Percentiles rank a stretch among this genome's conserved stretches.
Conservation (phyloP, 306 rosid species). For the Dalbergia cochinchinensis region DNA sequence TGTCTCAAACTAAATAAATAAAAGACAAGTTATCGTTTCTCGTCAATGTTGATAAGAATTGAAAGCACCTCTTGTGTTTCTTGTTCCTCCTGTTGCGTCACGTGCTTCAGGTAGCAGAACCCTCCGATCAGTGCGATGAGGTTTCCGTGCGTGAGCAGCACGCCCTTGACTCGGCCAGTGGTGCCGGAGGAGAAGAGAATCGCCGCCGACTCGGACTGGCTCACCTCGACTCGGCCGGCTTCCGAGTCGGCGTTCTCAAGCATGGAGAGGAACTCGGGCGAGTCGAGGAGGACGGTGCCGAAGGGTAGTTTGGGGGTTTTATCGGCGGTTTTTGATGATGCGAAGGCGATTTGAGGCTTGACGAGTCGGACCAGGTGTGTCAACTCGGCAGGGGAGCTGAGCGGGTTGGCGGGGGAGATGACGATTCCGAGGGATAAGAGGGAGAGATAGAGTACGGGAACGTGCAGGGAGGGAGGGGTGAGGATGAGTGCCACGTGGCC, state of each 20-base stretch:
- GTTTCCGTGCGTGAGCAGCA: slow-evolving; percentile 68
- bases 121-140: slow-evolving; percentile 62
- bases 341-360: slow-evolving; percentile 73
- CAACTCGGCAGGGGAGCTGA: slow-evolving; percentile 67
- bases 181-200: slow-evolving; percentile 90
- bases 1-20: too few relatives aligned
- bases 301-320: slow-evolving; percentile 44
- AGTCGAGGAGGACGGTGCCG: slow-evolving; percentile 67
- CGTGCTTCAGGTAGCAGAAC: slow-evolving; percentile 15
- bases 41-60: too few relatives aligned
- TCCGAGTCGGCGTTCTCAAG: slow-evolving; percentile 18
- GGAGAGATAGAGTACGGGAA: slow-evolving; percentile 83
- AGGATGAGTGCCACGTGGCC: slow-evolving; percentile 84
- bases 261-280: slow-evolving; percentile 73
- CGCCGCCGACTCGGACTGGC: slow-evolving; percentile 73
- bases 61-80: background rate
- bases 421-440: slow-evolving; percentile 71
- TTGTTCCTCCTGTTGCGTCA: background rate
- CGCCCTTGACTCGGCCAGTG: slow-evolving; percentile 88
- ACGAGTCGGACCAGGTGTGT: slow-evolving; percentile 62
- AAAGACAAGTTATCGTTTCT: too few relatives aligned
- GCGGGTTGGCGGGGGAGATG: slow-evolving; percentile 81
- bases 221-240: slow-evolving; percentile 20
- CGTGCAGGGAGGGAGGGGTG: slow-evolving; percentile 64
- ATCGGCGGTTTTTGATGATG: slow-evolving; percentile 49